Conservation (phyloP, 1,139 yeast species). For the Martiniozyma asiatica region DNA sequence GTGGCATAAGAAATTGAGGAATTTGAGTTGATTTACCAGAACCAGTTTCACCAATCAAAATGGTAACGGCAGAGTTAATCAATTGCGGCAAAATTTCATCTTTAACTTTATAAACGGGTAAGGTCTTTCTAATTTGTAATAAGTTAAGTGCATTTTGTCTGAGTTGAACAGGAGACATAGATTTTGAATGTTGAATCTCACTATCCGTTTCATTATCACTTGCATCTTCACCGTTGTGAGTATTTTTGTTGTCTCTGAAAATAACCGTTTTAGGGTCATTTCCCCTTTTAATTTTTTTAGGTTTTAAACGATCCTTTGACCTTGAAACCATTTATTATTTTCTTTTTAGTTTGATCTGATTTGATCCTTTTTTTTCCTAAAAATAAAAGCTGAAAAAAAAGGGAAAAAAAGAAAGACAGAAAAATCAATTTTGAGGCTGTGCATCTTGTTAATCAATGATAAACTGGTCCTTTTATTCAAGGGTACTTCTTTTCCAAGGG, state of each 20-base stretch:
- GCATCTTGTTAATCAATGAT: too few species aligned
- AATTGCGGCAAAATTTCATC: constrained; percentile 50
- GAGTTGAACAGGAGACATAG: constrained; percentile 16
- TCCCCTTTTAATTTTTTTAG: background rate
- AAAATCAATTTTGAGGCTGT: too few species aligned
- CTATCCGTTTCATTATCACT: constrained; percentile 9
- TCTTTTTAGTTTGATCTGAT: too few species aligned
- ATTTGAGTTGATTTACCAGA: constrained; percentile 97
- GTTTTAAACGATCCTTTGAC: constrained; percentile 17
- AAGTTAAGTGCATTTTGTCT: constrained; percentile 35
- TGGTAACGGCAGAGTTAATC: constrained; percentile 48
- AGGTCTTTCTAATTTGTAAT: constrained; percentile 37
- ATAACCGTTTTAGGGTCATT: constrained; percentile 3
- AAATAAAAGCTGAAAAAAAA: too few species aligned
- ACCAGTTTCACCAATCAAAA: constrained; percentile 93
- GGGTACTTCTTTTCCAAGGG: too few species aligned
- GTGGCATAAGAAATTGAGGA: constrained; percentile 71
- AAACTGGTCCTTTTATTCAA: too few species aligned
- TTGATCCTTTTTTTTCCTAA: too few species aligned
- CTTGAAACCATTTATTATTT: background rate
- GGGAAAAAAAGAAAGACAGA: background rate
- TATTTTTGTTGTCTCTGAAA: constrained; percentile 2
- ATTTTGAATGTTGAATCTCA: constrained; percentile 7
- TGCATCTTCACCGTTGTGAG: background rate
- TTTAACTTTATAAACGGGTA: constrained; percentile 71